These are phyloP conservation scores for Clonostachys chloroleuca DNA, from an alignment of 2,329 filamentous ascomycete genomes.

Conservation along the genomic window DNA sequence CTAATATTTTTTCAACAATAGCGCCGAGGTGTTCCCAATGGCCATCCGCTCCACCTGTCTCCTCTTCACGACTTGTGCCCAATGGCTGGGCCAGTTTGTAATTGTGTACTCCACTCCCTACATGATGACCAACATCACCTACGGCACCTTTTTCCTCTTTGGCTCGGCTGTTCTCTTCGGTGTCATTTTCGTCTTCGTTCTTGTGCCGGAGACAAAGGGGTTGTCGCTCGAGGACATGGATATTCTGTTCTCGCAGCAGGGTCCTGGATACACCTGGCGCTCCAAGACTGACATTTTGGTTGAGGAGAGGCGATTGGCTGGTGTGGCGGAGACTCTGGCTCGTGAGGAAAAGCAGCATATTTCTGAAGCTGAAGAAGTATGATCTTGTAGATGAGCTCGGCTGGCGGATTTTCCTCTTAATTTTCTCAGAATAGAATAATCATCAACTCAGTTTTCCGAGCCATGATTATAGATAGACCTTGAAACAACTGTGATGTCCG, in stretches of 20 bases:
- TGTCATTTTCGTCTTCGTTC: conserved; percentile 25
- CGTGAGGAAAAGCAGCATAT: too few relatives aligned
- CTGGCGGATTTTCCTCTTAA: too few relatives aligned
- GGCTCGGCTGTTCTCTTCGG: conserved; percentile 7
- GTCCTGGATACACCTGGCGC: conserved; percentile 2
- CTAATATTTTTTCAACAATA: conserved; percentile 2
- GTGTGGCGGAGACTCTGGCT: not conserved
- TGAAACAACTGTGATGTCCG: too few relatives aligned
- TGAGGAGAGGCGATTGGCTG: conserved; percentile 1
- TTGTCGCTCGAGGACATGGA: conserved; percentile 45
- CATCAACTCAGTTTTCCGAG: too few relatives aligned
- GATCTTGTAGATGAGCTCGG: too few relatives aligned
- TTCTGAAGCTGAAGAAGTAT: too few relatives aligned
- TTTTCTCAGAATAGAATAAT: too few relatives aligned
- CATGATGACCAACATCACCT: conserved; percentile 14
- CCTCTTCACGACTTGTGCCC: conserved; percentile 15
- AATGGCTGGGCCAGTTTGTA: conserved; percentile 23
- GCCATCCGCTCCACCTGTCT: conserved; percentile 17
- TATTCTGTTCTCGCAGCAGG: conserved; percentile 12
- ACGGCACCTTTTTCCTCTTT: conserved; percentile 9
- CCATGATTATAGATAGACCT: too few relatives aligned
- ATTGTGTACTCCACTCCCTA: conserved; percentile 19
- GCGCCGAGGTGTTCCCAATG: conserved; percentile 17
- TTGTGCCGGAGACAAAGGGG: conserved; percentile 48
- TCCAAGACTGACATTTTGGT: conserved; percentile 3